Percentiles rank a stretch among this genome's conserved stretches.
Evolutionary conservation across 75 land plant species (phyloP).

Genomic region (Pseudotsuga menziesii): DNA sequence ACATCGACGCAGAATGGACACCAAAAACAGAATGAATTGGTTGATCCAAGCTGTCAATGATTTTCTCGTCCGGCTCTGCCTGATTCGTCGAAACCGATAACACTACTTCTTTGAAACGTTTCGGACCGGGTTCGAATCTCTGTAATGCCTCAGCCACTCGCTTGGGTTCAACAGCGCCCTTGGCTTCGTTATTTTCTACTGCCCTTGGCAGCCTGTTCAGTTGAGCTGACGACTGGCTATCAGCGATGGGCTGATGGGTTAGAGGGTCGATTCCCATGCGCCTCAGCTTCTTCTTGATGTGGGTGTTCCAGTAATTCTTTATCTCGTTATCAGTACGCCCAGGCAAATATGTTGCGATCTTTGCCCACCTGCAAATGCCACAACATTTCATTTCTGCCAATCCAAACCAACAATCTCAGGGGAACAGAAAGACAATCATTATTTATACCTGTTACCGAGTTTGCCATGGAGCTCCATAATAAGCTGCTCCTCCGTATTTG

Average conservation of each 20-base stretch:
- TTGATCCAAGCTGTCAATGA: neutral
- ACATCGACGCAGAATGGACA: neutral
- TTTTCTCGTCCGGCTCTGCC: neutral
- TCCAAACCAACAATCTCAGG: neutral
- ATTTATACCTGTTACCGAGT: slow-evolving; percentile 20
- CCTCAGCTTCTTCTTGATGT: slow-evolving; percentile 3
- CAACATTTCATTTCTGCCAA: neutral
- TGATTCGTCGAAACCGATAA: slow-evolving; percentile 1
- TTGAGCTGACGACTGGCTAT: neutral
- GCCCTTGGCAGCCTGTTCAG: neutral
- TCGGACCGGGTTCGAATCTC: neutral
- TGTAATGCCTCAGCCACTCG: neutral
- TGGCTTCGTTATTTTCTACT: neutral
- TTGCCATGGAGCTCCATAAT: slow-evolving; percentile 20
- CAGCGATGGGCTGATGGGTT: neutral
- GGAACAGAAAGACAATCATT: neutral
- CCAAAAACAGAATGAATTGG: neutral
- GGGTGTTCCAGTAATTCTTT: slow-evolving; percentile 11
- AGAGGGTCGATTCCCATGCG: slow-evolving; percentile 11
- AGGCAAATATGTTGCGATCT: neutral
- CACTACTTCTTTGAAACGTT: neutral
- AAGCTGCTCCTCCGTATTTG: slow-evolving; percentile 15
- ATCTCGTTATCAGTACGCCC: slow-evolving; percentile 8
- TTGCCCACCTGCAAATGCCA: slow-evolving; percentile 5
- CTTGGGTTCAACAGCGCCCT: neutral